Base-by-base conservation (phyloP, 2,329 filamentous ascomycete species). In the Chalara sp. region DNA sequence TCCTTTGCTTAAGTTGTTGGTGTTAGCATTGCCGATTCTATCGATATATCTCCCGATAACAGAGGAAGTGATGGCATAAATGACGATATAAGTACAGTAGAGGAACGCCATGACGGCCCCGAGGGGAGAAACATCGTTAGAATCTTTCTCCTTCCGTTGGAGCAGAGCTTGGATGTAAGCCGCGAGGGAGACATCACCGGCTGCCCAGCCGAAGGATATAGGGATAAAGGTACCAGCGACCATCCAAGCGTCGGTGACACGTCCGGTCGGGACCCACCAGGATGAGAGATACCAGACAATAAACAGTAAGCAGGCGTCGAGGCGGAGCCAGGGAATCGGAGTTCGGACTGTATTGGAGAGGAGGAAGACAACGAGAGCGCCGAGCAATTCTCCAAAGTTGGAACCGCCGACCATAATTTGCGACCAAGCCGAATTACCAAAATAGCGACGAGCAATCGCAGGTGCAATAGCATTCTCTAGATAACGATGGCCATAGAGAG, bases 61-160 rank as follows among this genome's bases (percentile, higher is more conserved):
- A 0, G 73, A 70, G 6, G 68, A 70, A 21, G 67, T 61, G 45
- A 75, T 69, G 35, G 72, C 72, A 57, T 73, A 75, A 29, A 70
- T 66, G 39, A 74, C 67, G 39, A 77, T 74, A 56, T 76, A 76
- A 6, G 71, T 71, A 6, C 67, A 72, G 60, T 76, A 76, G 5
- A 76, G 64, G 56, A 75, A 75, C 0, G 73, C 72, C 73, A 77
- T 76, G 41, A 77, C 73, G 1, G 74, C 72, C 13, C 72, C 74
- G 2, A 76, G 64, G 0, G 74, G 70, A 2, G 73, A 75, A 1
- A 76, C 72, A 41, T 74, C 70, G 44, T 68, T 66, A 35, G 69
- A 68, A 41, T 71, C 64, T 7, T 65, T 65, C 55, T 76, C 74
- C 31, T 72, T 64, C 29, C 72, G 66, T 1, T 46, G 33, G n/a